Percentiles rank a stretch among this genome's conserved stretches.
phyloP scores from a whole-genome alignment of 495 filamentous ascomycete species.

The Penicillium arizonense region DNA sequence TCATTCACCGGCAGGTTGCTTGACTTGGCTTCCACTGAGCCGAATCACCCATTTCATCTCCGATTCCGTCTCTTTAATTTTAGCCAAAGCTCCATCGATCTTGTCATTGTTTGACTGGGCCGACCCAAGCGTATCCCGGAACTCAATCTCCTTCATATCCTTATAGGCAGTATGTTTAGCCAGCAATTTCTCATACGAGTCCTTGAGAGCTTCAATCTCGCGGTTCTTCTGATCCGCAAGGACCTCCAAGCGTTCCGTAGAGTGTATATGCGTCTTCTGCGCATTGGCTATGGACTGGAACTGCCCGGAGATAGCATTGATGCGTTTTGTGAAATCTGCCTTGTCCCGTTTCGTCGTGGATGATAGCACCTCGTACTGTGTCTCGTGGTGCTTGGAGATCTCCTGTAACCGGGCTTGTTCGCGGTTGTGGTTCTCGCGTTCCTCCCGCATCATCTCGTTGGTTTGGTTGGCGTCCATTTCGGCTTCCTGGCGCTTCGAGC shows the following conservation, averaged over 20 bases:
- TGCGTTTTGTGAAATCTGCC: conserved; percentile 39
- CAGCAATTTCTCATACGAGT: conserved; percentile 59
- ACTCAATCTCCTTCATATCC: conserved; percentile 56
- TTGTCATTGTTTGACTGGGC: conserved; percentile 52
- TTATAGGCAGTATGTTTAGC: conserved; percentile 62
- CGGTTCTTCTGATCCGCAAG: conserved; percentile 69
- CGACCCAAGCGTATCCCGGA: conserved; percentile 54
- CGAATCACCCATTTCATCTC: conserved; percentile 69
- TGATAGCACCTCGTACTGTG: conserved; percentile 70
- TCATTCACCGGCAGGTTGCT: conserved; percentile 19
- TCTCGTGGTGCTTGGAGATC: conserved; percentile 49
- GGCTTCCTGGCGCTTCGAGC: conserved; percentile 57
- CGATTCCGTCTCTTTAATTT: conserved; percentile 60
- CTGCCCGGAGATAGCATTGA: conserved; percentile 32
- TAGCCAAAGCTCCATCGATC: conserved; percentile 55
- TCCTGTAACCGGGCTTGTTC: conserved; percentile 63
- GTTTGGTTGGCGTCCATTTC: conserved; percentile 63
- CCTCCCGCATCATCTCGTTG: conserved; percentile 59
- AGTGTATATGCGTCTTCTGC: conserved; percentile 45
- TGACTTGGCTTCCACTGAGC: conserved; percentile 54
- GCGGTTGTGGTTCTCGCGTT: conserved; percentile 50
- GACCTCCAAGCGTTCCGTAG: conserved; percentile 61
- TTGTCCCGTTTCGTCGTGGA: conserved; percentile 58
- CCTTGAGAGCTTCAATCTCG: conserved; percentile 57
- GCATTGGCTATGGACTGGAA: conserved; percentile 34